These are phyloP conservation scores for Solanum sparsipilum DNA, from an alignment of 257 asterid genomes.

Conservation along the genomic window DNA sequence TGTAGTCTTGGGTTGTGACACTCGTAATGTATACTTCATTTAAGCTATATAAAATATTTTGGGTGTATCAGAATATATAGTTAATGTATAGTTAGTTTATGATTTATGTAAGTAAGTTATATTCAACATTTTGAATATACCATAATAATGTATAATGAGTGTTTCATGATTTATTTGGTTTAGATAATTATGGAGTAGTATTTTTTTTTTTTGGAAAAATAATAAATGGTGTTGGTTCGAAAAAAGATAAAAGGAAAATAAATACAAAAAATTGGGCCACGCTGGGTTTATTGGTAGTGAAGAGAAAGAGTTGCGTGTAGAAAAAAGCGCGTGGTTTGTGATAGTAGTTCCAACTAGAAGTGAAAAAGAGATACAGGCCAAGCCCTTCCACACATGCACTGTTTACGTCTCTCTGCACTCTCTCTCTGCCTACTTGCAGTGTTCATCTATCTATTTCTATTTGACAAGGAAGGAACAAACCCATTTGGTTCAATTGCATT, in stretches of 20 bases:
- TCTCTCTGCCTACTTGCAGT: background rate
- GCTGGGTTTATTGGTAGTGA: background rate
- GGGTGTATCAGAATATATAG: too few species aligned
- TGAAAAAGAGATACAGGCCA: background rate
- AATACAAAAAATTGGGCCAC: background rate
- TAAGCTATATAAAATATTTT: too few species aligned
- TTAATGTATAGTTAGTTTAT: too few species aligned
- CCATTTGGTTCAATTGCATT: background rate
- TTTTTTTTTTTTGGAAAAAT: too few species aligned
- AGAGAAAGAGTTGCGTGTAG: conserved; percentile 13
- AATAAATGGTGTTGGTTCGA: background rate
- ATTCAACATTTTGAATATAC: too few species aligned
- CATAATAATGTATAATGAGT: too few species aligned
- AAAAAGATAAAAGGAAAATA: background rate
- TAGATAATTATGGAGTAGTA: background rate
- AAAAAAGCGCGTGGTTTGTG: conserved; percentile 7
- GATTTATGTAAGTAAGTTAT: too few species aligned
- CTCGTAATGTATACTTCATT: too few species aligned
- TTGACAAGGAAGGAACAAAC: background rate
- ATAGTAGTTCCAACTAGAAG: background rate
- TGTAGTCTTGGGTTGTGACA: too few species aligned
- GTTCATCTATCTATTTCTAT: background rate
- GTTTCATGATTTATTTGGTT: background rate
- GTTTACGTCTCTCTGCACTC: background rate
- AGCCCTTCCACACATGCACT: background rate